Percentiles rank a stretch among this genome's conserved stretches.
phyloP scores from a whole-genome alignment of 2,329 filamentous ascomycete species.

The Sporothrix humicola region DNA sequence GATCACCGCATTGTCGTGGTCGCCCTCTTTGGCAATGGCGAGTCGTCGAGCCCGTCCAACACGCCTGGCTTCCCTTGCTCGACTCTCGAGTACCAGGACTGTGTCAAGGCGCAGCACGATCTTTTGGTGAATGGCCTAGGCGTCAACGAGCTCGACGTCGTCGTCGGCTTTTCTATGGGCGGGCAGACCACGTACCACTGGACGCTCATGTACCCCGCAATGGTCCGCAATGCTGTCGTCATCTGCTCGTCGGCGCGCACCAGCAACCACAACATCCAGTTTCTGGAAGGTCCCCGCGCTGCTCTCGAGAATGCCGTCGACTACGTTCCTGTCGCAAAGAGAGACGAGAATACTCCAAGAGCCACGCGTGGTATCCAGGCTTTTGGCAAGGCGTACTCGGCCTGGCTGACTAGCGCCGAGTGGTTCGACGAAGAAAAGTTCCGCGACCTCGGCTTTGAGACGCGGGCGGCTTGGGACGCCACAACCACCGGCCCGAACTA shows the following conservation, averaged over 20 bases:
- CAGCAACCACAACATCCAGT: conserved; percentile 58
- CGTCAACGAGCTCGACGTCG: conserved; percentile 51
- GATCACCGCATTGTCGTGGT: conserved; percentile 57
- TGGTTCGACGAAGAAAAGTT: conserved; percentile 78
- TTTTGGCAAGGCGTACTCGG: conserved; percentile 76
- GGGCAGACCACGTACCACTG: conserved; percentile 61
- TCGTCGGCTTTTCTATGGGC: conserved; percentile 64
- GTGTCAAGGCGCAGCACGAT: conserved; percentile 56
- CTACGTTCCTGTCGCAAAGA: conserved; percentile 50
- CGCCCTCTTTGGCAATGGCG: conserved; percentile 59
- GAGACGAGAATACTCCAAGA: conserved; percentile 47
- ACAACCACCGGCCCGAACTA: conserved; percentile 80
- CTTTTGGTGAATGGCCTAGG: conserved; percentile 50
- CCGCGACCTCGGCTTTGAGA: conserved; percentile 67
- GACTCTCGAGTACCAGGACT: conserved; percentile 53
- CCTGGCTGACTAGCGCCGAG: conserved; percentile 79
- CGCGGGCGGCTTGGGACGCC: conserved; percentile 74
- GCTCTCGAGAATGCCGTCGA: conserved; percentile 53
- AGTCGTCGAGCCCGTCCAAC: conserved; percentile 61
- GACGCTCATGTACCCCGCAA: conserved; percentile 56
- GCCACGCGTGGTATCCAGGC: conserved; percentile 63
- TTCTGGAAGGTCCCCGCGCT: conserved; percentile 59
- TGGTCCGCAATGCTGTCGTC: conserved; percentile 53
- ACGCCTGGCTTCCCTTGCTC: conserved; percentile 51
- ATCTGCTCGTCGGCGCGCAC: conserved; percentile 59